Evolutionary conservation across 73 alveolate species (phyloP).

Genomic region (Effrenium voratum): DNA sequence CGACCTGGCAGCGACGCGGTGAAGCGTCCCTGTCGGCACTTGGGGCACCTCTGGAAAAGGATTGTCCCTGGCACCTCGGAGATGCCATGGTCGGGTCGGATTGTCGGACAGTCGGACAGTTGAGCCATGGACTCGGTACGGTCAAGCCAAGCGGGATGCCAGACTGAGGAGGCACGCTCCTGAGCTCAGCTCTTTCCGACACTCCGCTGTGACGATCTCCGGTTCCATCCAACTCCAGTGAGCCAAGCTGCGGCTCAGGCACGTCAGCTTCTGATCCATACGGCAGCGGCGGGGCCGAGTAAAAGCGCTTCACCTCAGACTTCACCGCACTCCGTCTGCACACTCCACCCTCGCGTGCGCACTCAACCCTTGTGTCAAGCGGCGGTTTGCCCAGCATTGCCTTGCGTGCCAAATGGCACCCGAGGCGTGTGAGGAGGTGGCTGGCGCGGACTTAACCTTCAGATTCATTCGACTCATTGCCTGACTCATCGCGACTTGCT

Average conservation of each 20-base stretch:
- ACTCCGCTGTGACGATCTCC: not conserved
- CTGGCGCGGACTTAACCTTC: not conserved
- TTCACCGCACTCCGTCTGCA: not conserved
- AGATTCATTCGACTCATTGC: not conserved
- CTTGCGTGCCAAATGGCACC: conserved; percentile 12
- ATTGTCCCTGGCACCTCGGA: no score
- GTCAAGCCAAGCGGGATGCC: conserved; percentile 61
- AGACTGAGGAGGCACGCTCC: conserved; percentile 14
- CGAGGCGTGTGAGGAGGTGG: not conserved
- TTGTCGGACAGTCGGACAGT: no score
- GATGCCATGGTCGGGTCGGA: no score
- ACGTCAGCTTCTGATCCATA: conserved; percentile 62
- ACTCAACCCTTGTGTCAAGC: no score
- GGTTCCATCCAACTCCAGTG: no score
- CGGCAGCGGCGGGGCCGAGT: conserved; percentile 61
- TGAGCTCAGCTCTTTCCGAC: not conserved
- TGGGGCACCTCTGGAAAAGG: no score
- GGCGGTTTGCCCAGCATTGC: no score
- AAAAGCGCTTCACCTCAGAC: conserved; percentile 27
- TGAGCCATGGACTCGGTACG: no score
- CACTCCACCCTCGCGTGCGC: not conserved
- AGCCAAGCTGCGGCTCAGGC: conserved; percentile 40
- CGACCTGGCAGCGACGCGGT: no score
- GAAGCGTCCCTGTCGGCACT: no score
- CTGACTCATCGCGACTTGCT: not conserved